Evolutionary conservation across 805 yeast species (phyloP).

Genomic region (Barnettozyma populi): DNA sequence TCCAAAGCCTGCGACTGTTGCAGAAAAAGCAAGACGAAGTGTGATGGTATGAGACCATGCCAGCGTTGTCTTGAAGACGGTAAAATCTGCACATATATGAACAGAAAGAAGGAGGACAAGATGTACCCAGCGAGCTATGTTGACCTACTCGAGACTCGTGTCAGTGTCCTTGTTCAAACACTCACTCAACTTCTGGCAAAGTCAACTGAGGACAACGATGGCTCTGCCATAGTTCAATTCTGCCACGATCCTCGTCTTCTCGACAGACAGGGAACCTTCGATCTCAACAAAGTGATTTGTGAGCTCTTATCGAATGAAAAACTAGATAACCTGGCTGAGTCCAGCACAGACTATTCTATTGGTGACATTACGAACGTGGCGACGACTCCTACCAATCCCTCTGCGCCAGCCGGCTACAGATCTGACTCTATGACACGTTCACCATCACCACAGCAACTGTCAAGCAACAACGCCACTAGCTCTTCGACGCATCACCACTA

Average conservation of each 20-base stretch:
- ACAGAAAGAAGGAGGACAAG: slow-evolving; percentile 44
- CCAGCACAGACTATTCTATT: slow-evolving; percentile 18
- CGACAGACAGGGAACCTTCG: slow-evolving; percentile 21
- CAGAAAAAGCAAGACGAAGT: slow-evolving; percentile 39
- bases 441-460: neutral
- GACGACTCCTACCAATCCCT: neutral
- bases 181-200: slow-evolving; percentile 26
- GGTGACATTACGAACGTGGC: slow-evolving; percentile 23
- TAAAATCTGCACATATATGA: slow-evolving; percentile 52
- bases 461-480: neutral
- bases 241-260: slow-evolving; percentile 15
- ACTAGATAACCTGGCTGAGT: slow-evolving; percentile 22
- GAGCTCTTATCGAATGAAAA: slow-evolving; percentile 19
- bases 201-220: slow-evolving; percentile 9
- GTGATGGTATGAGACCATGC: slow-evolving; percentile 45
- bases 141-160: slow-evolving; percentile 44
- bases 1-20: slow-evolving; percentile 44
- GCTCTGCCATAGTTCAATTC: slow-evolving; percentile 12
- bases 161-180: slow-evolving; percentile 41
- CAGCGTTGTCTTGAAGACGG: slow-evolving; percentile 47
- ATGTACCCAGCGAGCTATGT: slow-evolving; percentile 41
- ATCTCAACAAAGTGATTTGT: slow-evolving; percentile 24
- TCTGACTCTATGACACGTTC: neutral
- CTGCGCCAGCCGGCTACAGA: neutral
- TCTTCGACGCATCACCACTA: neutral